Conservation (phyloP, 331 rosid species). For the Malus hybrid region DNA sequence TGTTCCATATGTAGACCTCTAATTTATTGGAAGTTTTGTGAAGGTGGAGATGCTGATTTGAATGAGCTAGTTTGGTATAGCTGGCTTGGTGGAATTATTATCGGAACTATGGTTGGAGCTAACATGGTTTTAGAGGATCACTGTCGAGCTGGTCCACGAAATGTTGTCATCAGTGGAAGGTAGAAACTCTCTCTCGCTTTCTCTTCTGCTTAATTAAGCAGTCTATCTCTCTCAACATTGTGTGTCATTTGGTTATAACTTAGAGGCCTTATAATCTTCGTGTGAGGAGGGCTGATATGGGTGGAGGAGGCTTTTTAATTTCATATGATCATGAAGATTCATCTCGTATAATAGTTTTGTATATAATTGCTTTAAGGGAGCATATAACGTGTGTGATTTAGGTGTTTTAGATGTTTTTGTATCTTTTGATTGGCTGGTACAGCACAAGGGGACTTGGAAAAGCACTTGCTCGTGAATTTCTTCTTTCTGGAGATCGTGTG, state of each 20-base stretch:
- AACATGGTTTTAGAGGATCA: slow-evolving; percentile 85
- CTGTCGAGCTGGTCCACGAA: slow-evolving; percentile 84
- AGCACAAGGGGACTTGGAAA: slow-evolving; percentile 96
- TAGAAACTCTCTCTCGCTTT: slow-evolving; percentile 12
- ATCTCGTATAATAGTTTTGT: neutral
- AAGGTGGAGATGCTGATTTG: slow-evolving; percentile 89
- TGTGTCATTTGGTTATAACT: neutral
- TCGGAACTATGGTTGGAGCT: slow-evolving; percentile 93
- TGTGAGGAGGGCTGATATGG: neutral
- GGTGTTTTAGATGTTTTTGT: neutral
- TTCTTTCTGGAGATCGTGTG: slow-evolving; percentile 82
- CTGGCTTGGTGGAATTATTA: slow-evolving; percentile 94
- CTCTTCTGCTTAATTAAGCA: neutral
- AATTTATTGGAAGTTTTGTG: slow-evolving; percentile 17
- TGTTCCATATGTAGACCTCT: neutral
- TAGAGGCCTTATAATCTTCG: neutral
- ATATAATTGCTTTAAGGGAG: neutral
- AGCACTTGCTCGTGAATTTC: slow-evolving; percentile 94
- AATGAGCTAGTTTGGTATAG: slow-evolving; percentile 81
- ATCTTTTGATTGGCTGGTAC: slow-evolving; percentile 29
- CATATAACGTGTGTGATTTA: neutral
- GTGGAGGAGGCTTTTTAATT: neutral
- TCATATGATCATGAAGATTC: neutral
- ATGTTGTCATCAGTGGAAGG: slow-evolving; percentile 92
- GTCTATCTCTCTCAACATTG: neutral